Evolutionary conservation across 176 grass and related monocot genomes (phyloP), one percentile per base, ranked within the genome.

Genomic region (Eragrostis nindensis): DNA sequence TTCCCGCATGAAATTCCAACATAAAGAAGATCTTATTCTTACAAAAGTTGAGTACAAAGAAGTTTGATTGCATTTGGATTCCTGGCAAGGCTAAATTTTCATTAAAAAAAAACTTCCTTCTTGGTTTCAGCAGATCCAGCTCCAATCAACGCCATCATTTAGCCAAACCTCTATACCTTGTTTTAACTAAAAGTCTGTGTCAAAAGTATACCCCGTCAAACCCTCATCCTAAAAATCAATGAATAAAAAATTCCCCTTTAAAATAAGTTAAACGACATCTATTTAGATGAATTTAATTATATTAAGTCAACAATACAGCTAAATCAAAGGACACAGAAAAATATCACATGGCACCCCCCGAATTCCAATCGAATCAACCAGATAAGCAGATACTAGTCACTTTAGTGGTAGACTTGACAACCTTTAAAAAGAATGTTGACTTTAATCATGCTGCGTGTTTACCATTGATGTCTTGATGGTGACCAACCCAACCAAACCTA

Each of bases 391-490:
- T 29, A 44, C 15, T 46, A 29, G 22, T 29, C 39, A 29, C 39
- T 76, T 76, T 26, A 27, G 42, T 18, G 43, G 54, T 61, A 40
- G 41, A 84, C 13, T 61, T 70, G 60, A n/a, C 15, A 4, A 46
- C 66, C 62, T 84, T 70, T 6, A 40, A 84, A 48, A 70, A 50
- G 21, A 29, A 39, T 52, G 66, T 29, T 78, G 66, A 70, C 82
- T 61, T 62, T 44, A 84, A 84, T 70, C 42, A 84, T 84, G 54
- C 69, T 19, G 29, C 60, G 22, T 49, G 64, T 47, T 62, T 62
- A 48, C 42, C 29, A 62, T 63, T 53, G 19, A 7, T 66, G 42
- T 69, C 82, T 61, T 76, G 52, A 69, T 61, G 64, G 64, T 62
- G 42, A 62, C 24, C 42, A 77, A 40, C 65, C 74, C 6, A 84